Evolutionary conservation across 225 moss, liverwort and hornwort species (phyloP), one percentile per base, ranked within the genome.

Genomic region (Physcomitrellopsis africana): DNA sequence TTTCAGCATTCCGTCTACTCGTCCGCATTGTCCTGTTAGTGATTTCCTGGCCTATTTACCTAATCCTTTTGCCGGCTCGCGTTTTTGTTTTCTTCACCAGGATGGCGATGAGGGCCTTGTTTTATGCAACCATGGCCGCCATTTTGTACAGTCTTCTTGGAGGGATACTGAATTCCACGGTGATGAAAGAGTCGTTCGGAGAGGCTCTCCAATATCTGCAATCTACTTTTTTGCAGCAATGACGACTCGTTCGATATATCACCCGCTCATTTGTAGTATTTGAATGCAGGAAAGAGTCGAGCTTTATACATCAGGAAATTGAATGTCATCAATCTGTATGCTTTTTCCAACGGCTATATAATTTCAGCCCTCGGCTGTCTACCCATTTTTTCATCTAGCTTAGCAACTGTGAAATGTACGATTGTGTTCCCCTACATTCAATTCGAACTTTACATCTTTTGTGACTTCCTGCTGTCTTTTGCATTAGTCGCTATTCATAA

Each of bases 61-160:
- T 84, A 55, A 65, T 84, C 8, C 66, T 81, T n/a, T 32, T 73
- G 64, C 84, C 84, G 23, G 80, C 56, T 66, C 84, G 80, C 27
- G 84, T 61, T 17, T 46, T 81, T 26, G 17, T 74, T 49, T 81
- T 60, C 17, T 55, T 84, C 73, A 77, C 70, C 43, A 73, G 60
- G 42, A 29, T 84, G 48, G 15, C 43, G 55, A 11, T 84, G 10
- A 84, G 68, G 56, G 27, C 77, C 47, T 20, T 61, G 3, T 44
- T 70, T 18, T 77, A 60, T 70, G 62, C 67, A 54, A 70, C 77
- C n/a, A 9, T 74, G 42, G 70, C 77, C 17, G 70, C 67, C 55
- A 17, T 84, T 51, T 9, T 77, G 29, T 84, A 77, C 66, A 65
- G 60, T 20, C 55, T 77, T 60, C 45, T 77, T 1, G 69, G 79